Evolutionary conservation across 305 asterid species (phyloP).

Genomic region (Fraxinus albicans): DNA sequence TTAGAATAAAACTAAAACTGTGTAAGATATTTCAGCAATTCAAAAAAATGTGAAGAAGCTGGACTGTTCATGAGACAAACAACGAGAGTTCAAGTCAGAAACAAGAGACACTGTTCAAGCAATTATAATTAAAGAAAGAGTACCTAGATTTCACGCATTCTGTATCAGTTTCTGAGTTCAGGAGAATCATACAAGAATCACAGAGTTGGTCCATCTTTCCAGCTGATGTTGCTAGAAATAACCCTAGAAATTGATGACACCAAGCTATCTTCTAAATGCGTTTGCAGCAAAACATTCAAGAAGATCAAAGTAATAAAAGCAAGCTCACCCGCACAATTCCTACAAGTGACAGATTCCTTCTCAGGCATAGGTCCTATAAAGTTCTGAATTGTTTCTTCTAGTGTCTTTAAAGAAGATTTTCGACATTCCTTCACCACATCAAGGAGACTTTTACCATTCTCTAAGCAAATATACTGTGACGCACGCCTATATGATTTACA

Average conservation of each 20-base stretch:
- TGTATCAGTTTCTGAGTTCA: constrained; percentile 54
- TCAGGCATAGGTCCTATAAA: constrained; percentile 79
- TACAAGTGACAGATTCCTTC: constrained; percentile 71
- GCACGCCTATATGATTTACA: constrained; percentile 92
- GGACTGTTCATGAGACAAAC: constrained; percentile 14
- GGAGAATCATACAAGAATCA: constrained; percentile 70
- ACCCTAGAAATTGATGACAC: constrained; percentile 47
- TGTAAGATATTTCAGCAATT: constrained; percentile 6
- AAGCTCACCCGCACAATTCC: constrained; percentile 69
- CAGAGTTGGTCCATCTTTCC: constrained; percentile 75
- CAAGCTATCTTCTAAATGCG: constrained; percentile 18
- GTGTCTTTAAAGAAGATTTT: constrained; percentile 58
- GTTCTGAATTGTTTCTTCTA: constrained; percentile 79
- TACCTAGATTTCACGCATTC: constrained; percentile 62
- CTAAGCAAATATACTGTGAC: constrained; percentile 88
- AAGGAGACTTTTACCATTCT: constrained; percentile 91
- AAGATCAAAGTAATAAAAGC: constrained; percentile 20
- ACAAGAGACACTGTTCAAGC: neutral
- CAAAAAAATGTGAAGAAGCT: neutral
- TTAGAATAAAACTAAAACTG: constrained; percentile 10
- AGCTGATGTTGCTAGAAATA: constrained; percentile 75
- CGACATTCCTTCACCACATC: constrained; percentile 95
- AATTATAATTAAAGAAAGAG: constrained; percentile 23
- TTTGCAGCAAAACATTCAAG: constrained; percentile 23
- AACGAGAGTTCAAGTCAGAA: constrained; percentile 8